phyloP scores from a whole-genome alignment of 768 basidiomycete species.

The Tulasnella sp. region DNA sequence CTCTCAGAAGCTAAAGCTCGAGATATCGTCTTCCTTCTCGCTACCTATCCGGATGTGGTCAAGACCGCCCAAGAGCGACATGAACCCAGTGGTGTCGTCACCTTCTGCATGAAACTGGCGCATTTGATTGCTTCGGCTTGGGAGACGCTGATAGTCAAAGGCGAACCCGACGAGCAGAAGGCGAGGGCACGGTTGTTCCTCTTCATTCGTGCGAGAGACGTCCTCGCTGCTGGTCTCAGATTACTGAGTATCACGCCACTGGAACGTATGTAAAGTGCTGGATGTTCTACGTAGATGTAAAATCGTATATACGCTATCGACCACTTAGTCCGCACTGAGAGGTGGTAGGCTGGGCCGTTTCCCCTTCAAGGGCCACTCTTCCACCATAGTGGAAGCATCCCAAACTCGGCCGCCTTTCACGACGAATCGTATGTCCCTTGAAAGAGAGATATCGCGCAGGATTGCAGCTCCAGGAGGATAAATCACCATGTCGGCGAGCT shows the following conservation, averaged over 20 bases:
- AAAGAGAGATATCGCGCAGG: slow-evolving; percentile 43
- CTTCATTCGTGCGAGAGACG: slow-evolving; percentile 82
- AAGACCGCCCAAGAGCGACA: slow-evolving; percentile 73
- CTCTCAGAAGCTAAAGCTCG: slow-evolving; percentile 67
- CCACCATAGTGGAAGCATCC: slow-evolving; percentile 58
- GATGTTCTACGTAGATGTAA: neutral
- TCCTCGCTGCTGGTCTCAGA: slow-evolving; percentile 79
- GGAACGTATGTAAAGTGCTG: slow-evolving; percentile 71
- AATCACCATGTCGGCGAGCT: slow-evolving; percentile 63
- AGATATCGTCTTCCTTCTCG: slow-evolving; percentile 79
- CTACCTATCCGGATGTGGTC: slow-evolving; percentile 87
- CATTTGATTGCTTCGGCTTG: slow-evolving; percentile 89
- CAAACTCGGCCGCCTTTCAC: slow-evolving; percentile 62
- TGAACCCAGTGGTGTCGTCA: slow-evolving; percentile 88
- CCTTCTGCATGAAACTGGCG: slow-evolving; percentile 76
- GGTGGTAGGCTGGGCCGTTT: slow-evolving; percentile 32
- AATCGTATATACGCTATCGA: neutral
- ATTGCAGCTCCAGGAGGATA: slow-evolving; percentile 57
- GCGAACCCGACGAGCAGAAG: slow-evolving; percentile 64
- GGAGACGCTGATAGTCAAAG: slow-evolving; percentile 83
- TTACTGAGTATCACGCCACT: slow-evolving; percentile 82
- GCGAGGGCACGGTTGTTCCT: slow-evolving; percentile 82
- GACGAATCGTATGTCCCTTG: slow-evolving; percentile 48
- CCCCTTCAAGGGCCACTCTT: slow-evolving; percentile 63
- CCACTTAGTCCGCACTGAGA: slow-evolving; percentile 3